Percentiles rank a stretch among this genome's conserved stretches.
Conservation (phyloP, 768 basidiomycete species). For the Amanita brunnescens region DNA sequence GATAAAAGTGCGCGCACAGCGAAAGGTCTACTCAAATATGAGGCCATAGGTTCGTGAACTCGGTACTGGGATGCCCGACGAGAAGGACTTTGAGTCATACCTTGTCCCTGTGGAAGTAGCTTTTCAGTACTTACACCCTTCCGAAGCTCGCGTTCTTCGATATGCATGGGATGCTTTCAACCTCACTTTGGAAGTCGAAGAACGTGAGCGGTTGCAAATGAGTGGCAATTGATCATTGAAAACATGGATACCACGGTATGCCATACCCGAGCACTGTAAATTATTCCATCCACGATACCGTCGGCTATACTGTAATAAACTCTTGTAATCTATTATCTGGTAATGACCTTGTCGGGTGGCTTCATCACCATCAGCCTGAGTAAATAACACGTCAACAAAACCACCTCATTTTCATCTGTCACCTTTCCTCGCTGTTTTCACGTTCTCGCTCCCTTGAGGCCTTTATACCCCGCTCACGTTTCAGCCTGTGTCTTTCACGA, state of each 20-base stretch:
- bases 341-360: background rate
- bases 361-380: background rate
- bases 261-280: too few relatives aligned
- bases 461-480: conserved; percentile 4
- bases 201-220: background rate
- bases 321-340: background rate
- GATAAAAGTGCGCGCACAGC: background rate
- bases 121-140: conserved; percentile 17
- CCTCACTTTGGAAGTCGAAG: conserved; percentile 12
- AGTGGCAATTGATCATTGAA: background rate
- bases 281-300: too few relatives aligned
- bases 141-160: conserved; percentile 24
- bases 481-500: conserved; percentile 7
- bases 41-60: conserved; percentile 31
- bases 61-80: conserved; percentile 52
- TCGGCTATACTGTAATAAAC: too few relatives aligned
- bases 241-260: too few relatives aligned
- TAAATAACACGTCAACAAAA: conserved; percentile 31
- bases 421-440: conserved; percentile 10
- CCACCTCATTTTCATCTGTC: conserved; percentile 9
- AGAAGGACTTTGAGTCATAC: conserved; percentile 36
- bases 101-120: conserved; percentile 40
- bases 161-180: conserved; percentile 33
- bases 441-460: conserved; percentile 4
- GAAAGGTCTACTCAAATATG: background rate